Conservation (phyloP, 2,329 filamentous ascomycete genomes). For the Neonectria faginata region DNA sequence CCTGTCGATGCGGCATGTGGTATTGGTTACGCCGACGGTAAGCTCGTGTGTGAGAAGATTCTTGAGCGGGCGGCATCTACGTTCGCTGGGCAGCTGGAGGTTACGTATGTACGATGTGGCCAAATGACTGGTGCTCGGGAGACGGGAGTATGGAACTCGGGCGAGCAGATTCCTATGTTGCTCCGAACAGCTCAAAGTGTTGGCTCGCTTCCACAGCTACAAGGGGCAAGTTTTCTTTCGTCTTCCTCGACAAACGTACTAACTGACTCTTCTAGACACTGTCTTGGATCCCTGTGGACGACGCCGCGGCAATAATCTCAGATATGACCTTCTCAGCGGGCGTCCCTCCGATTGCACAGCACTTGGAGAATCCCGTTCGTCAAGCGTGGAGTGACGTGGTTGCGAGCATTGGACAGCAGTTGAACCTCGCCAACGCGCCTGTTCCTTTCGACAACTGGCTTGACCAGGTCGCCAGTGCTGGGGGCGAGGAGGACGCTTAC, state of each 20-base stretch:
- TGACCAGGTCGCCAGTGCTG: constrained; percentile 23
- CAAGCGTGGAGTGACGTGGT: constrained; percentile 30
- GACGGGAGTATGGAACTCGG: constrained; percentile 35
- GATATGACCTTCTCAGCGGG: constrained; percentile 26
- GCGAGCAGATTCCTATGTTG: constrained; percentile 39
- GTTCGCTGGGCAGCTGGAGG: constrained; percentile 25
- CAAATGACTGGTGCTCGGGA: constrained; percentile 35
- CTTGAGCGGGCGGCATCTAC: constrained; percentile 28
- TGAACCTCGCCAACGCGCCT: constrained; percentile 21
- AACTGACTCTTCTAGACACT: constrained; percentile 20
- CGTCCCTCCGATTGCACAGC: constrained; percentile 19
- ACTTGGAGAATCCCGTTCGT: constrained; percentile 35
- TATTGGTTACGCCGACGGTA: constrained; percentile 41
- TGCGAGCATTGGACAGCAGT: constrained; percentile 15
- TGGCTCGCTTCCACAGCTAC: constrained; percentile 29
- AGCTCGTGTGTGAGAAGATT: constrained; percentile 41
- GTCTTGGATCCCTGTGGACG: constrained; percentile 37
- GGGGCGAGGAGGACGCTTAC: constrained; percentile 23
- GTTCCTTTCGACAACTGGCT: constrained; percentile 33
- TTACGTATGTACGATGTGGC: constrained; percentile 34
- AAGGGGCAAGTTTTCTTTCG: constrained; percentile 25
- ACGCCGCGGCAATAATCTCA: constrained; percentile 31
- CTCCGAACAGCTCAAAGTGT: constrained; percentile 32
- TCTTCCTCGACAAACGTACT: constrained; percentile 3
- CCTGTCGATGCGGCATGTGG: constrained; percentile 31